Evolutionary conservation across 1,284 basidiomycete genomes (phyloP), one percentile per base, ranked within the genome.

Genomic region (Porogramme epimiltina): DNA sequence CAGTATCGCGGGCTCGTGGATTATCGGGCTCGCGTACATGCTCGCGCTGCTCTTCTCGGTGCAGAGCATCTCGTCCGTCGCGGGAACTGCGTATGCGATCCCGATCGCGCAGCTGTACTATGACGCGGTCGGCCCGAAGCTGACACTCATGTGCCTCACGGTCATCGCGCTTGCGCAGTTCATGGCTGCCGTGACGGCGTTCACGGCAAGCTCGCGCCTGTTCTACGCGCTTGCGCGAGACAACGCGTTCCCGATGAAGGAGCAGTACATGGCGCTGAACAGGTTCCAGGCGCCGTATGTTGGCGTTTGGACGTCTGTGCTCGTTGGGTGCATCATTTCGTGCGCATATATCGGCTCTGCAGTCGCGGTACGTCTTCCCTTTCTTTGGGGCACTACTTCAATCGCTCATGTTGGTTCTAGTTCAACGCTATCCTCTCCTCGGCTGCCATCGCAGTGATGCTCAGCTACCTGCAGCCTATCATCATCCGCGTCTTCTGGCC

Each of bases 401-500:
- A 52, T 43, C 23, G 24, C 31, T 33, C 3, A 26, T 26, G 26
- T 16, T 3, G 5, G 13, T 33, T 15, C 28, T 49, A 81, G 77
- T 81, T 83, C 65, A 78, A 81, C 50, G 80, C 80, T 0, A 82
- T 82, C 45, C 49, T 81, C 22, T 80, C 78, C 0, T 80, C 78
- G 31, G 80, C 79, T 11, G 80, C 81, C 1, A 79, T 84, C 52
- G 73, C 81, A 1, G 80, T 81, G 0, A 82, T 84, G 80, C 70
- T 84, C 37, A 77, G 79, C 52, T 84, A 84, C 62, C 58, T 81
- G 23, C 79, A 81, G 56, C 81, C 81, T 4, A 81, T 84, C 51
- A 69, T 80, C 37, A 81, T 83, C 41, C 75, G 81, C 2, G 79
- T 81, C 2, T 79, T 83, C 64, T 83, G 81, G 81, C 78, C 80